Evolutionary conservation across 2,329 filamentous ascomycete species (phyloP).

Genomic region (Exophiala mesophila): DNA sequence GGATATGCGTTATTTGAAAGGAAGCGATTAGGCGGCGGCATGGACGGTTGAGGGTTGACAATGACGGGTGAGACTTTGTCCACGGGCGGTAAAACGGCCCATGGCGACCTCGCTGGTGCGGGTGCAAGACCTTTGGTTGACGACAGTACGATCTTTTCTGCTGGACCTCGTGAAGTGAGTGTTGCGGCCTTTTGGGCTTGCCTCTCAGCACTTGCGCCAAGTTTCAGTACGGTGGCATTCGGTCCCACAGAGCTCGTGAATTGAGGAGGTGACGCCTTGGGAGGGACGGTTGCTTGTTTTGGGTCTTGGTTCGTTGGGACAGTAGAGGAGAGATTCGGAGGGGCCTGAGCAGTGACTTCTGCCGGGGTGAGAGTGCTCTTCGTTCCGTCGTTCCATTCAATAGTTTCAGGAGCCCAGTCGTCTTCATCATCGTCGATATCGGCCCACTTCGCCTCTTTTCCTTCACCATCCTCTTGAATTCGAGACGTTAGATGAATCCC

Average conservation of each 20-base stretch:
- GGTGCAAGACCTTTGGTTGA: conserved; percentile 44
- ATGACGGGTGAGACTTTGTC: conserved; percentile 70
- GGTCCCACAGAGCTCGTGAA: conserved; percentile 43
- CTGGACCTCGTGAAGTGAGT: conserved; percentile 12
- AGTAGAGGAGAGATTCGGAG: conserved; percentile 23
- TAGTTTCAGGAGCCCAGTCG: conserved; percentile 59
- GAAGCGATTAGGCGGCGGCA: conserved; percentile 45
- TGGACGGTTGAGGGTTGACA: conserved; percentile 49
- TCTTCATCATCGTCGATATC: conserved; percentile 67
- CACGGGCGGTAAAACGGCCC: conserved; percentile 80
- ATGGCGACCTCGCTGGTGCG: conserved; percentile 79
- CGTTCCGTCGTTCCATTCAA: conserved; percentile 65
- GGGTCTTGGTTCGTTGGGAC: conserved; percentile 21
- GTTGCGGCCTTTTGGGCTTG: conserved; percentile 40
- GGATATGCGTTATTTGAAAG: conserved; percentile 52
- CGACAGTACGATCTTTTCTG: conserved; percentile 51
- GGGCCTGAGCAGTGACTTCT: conserved; percentile 23
- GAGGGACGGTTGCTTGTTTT: conserved; percentile 27
- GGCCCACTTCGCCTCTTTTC: conserved; percentile 63
- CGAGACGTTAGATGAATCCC: conserved; percentile 64
- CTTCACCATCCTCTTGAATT: conserved; percentile 56
- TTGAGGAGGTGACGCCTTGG: conserved; percentile 30
- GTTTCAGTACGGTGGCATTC: conserved; percentile 46
- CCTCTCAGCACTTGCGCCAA: conserved; percentile 43
- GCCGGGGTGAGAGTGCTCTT: conserved; percentile 56